Base-by-base conservation (phyloP, 768 basidiomycete species). In the Psilocybe sp. region DNA sequence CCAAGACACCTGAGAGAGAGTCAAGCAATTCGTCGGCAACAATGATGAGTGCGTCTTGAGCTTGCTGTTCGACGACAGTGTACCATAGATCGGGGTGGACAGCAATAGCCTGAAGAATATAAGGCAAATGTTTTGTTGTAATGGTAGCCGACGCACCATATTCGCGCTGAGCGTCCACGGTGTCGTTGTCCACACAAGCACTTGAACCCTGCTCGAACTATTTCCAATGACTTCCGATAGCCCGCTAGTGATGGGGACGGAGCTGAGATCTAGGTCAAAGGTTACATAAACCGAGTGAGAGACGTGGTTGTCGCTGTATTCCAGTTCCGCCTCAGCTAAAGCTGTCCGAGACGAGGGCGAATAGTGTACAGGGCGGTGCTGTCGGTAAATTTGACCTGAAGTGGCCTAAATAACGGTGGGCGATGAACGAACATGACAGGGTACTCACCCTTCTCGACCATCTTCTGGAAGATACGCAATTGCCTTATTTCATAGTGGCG, bases 121-220 rank as follows among this genome's bases (percentile, higher is more conserved):
- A 39, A 19, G 23, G 4, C 11, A 5, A 14, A 5, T n/a, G 16
- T 34, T 4, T 11, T 4, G 11, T 7, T 14, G 14, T 11, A 13
- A 20, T n/a, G 7, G 32, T 37, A 45, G 4, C 20, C 52, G 11
- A 39, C 78, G 37, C 57, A 93, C 94, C 89, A 94, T 92, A 61
- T 99, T 98, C 1, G 92, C 91, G 5, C 90, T 92, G 41, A 98
- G 70, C 4, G 92, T 98, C 96, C 96, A 99, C 1, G 96, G 91
- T 0, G 96, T 98, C 3, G 96, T 98, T 2, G 96, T 98, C 96
- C 96, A 99, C 4, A 96, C 88, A 14, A 93, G 71, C 9, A 97
- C 58, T 23, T 77, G 75, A 10, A 85, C 66, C 2, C 67, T 28
- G 23, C 4, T 64, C 11, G 61, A 55, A 3, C 43, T 59, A 14